Evolutionary conservation across 805 yeast species (phyloP), one percentile per base, ranked within the genome.

Genomic region (Metschnikowia arizonensis): DNA sequence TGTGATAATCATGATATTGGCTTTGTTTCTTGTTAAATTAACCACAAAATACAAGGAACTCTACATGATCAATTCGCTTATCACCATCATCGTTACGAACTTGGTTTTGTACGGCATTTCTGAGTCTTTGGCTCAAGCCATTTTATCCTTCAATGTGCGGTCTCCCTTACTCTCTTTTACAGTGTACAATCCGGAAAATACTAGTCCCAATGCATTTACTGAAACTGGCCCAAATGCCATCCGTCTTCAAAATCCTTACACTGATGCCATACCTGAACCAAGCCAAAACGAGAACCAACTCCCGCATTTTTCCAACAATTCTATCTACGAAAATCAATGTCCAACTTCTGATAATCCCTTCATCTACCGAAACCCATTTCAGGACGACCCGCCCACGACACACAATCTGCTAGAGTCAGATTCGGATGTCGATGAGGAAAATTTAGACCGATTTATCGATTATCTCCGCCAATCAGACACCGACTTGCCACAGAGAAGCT

Each of bases 61-160:
- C 45, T 89, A 89, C 61, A 75, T 77, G 49, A 72, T 67, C 46
- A 79, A 81, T 39, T 82, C 93, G 1, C 64, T 88, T 25, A 61
- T 83, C n/a, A 88, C 97, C 12, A 86, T 89, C 30, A 77, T 88
- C 47, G 78, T 82, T 19, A 83, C 97, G 1, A 91, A 91, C 58
- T 65, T 86, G 24, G 81, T 90, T 4, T 69, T 91, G 4, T 87
- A 82, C 61, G 97, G 96, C 0, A 81, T 88, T n/a, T 89, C 97
- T 0, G 98, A 91, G 61, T 79, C 90, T 0, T 60, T 90, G 50
- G 98, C 98, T 0, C 98, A 91, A 63, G 75, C 85, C 2, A 69
- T 88, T 3, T 58, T 66, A 21, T 49, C 66, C 37, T 69, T 59
- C 45, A 42, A 52, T 23, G 44, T 52, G 10, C 15, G 18, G 9